Conservation (phyloP, 495 filamentous ascomycete genomes). For the Astrothelium macrocarpum region DNA sequence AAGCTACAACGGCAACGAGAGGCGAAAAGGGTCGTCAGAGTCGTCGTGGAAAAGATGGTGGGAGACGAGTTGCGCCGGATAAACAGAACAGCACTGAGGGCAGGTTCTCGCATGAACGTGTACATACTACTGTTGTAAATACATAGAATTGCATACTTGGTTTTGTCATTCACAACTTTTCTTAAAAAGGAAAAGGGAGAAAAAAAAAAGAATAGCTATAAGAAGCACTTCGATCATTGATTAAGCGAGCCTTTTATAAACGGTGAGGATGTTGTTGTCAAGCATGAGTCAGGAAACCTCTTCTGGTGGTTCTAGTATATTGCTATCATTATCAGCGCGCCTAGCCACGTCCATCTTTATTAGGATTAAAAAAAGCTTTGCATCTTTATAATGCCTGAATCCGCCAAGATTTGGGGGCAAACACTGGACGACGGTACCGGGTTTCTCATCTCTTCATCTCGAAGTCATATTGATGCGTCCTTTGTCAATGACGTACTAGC, state of each 20-base stretch:
- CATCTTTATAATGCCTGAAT: not conserved
- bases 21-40: not conserved
- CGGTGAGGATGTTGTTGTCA: no score
- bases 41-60: not conserved
- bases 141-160: not conserved
- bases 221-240: not conserved
- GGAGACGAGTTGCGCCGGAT: not conserved
- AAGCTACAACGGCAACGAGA: not conserved
- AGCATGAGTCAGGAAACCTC: no score
- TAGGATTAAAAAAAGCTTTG: not conserved
- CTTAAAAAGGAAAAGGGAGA: no score
- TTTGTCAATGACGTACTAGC: conserved; percentile 29
- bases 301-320: no score
- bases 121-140: not conserved
- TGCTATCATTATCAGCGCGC: no score
- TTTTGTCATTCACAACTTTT: not conserved
- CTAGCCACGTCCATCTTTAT: no score
- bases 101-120: not conserved
- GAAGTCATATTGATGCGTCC: conserved; percentile 12
- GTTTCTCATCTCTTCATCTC: conserved; percentile 23
- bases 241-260: no score
- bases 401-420: not conserved
- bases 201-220: not conserved
- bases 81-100: not conserved
- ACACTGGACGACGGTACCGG: not conserved